Evolutionary conservation across 1,284 basidiomycete species (phyloP).

Genomic region (Ustilago loliicola): DNA sequence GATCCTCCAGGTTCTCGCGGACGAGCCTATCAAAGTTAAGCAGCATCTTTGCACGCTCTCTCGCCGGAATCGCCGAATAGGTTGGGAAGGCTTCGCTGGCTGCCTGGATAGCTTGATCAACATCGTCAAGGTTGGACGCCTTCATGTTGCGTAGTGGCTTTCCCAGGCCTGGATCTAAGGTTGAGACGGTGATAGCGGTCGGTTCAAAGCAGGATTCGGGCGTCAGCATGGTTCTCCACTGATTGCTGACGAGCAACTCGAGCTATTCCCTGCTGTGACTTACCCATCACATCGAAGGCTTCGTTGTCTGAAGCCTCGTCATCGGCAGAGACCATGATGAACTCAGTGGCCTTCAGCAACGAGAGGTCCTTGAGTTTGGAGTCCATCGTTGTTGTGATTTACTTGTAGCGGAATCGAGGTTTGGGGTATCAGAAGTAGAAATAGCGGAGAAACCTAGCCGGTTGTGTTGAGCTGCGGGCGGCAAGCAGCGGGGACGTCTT

Average conservation of each 20-base stretch:
- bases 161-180: constrained; percentile 40
- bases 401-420: too few species aligned
- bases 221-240: background rate
- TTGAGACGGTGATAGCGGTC: background rate
- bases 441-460: background rate
- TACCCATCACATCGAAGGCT: constrained; percentile 44
- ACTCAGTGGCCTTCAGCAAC: constrained; percentile 56
- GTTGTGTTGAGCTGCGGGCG: too few species aligned
- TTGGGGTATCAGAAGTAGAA: background rate
- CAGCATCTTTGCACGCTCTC: constrained; percentile 61
- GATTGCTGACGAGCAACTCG: background rate
- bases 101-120: constrained; percentile 64
- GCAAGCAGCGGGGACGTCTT: too few species aligned
- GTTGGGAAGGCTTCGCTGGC: constrained; percentile 57
- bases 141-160: constrained; percentile 34
- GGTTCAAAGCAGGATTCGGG: background rate
- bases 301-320: constrained; percentile 43
- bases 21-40: constrained; percentile 60
- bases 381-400: constrained; percentile 25
- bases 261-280: constrained; percentile 9
- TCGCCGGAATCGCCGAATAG: constrained; percentile 61
- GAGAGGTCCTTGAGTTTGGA: constrained; percentile 54
- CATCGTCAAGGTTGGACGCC: constrained; percentile 57
- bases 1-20: constrained; percentile 63
- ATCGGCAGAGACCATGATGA: constrained; percentile 57